Conservation (phyloP, 306 rosid species). For the Castanea mollissima region DNA sequence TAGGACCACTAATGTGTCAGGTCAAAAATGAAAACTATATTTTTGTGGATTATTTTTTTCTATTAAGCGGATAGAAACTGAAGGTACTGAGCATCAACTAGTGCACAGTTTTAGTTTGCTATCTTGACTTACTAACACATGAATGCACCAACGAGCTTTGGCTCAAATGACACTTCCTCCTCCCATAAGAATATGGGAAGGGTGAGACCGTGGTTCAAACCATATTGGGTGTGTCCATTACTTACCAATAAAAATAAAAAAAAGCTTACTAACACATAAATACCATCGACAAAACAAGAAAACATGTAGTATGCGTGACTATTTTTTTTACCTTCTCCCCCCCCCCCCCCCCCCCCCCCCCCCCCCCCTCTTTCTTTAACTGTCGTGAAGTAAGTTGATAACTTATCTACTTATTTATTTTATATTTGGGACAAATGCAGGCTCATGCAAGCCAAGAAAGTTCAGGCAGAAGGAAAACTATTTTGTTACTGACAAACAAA, state of each 20-base stretch:
- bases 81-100: background rate
- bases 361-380: background rate
- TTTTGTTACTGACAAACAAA: conserved; percentile 50
- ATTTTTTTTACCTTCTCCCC: background rate
- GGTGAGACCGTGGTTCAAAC: no score
- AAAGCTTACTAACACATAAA: no score
- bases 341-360: background rate
- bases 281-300: background rate
- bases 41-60: background rate
- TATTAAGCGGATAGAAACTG: background rate
- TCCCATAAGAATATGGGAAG: no score
- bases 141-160: no score
- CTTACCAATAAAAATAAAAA: no score
- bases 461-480: conserved; percentile 74
- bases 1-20: no score
- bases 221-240: no score
- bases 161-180: no score
- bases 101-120: conserved; percentile 2
- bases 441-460: conserved; percentile 48
- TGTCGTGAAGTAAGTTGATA: background rate
- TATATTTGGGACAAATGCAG: conserved; percentile 30
- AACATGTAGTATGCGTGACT: background rate
- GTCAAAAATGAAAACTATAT: background rate
- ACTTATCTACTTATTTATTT: background rate
- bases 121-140: background rate